Base-by-base conservation (phyloP, 2,329 filamentous ascomycete species). In the Colletotrichum siamense region DNA sequence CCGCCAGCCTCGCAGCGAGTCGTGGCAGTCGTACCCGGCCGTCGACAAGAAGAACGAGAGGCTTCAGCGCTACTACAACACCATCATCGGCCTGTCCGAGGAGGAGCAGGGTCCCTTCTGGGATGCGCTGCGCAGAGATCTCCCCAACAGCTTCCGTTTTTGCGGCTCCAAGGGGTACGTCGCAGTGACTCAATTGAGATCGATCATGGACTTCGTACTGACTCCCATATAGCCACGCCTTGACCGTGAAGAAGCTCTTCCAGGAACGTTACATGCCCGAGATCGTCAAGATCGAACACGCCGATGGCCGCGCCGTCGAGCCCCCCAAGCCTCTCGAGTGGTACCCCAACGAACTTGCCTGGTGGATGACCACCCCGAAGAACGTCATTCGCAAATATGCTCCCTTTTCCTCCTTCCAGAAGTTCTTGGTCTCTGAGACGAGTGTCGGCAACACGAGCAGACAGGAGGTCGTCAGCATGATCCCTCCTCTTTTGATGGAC, bases 391-490 rank as follows among this genome's bases (percentile, higher is more conserved):
- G 97, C 81, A 96, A 96, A 83, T 98, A 98, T 85, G 93, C 95
- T 44, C 97, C 97, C 4, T 99, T 99, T 84, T 94, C 96, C 66
- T 94, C 95, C 32, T 99, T 99, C 87, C 97, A 99, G 85, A 98
- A 98, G 84, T 99, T 98, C 88, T 91, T 99, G 67, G 97, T 99
- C 66, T 98, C 96, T 69, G 97, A 99, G 89, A 98, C 97, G 6
- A 96, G 95, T 73, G 96, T 99, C 26, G 97, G 97, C 81, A 99
- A 99, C 85, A 99, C 99, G 82, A 98, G 95, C 86, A 93, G 97
- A 81, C 97, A 99, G 86, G 97, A 99, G 87, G 94, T 98, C 61
- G 97, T 99, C 82, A 98, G 95, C 88, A 99, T 99, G 97, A 99
- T 99, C 78, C 97, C 97, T 30, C 97, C 97, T 30, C 91, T 99